phyloP scores from a whole-genome alignment of 768 basidiomycete species.

The Pulveroboletus ravenelii region DNA sequence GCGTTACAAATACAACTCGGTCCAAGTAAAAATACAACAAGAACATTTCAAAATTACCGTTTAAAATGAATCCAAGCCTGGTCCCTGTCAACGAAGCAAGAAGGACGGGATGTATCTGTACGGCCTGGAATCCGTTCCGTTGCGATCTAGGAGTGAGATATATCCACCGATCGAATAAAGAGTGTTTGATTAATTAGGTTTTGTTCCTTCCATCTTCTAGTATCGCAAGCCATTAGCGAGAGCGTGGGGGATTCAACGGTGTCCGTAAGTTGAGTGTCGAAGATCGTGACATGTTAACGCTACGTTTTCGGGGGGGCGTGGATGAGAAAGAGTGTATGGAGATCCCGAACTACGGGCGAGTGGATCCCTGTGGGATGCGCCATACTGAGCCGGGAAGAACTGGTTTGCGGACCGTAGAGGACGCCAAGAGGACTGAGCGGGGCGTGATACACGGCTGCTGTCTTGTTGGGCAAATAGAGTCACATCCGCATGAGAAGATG shows the following conservation, averaged over 20 bases:
- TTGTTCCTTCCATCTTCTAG: constrained; percentile 2
- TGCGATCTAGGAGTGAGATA: constrained; percentile 14
- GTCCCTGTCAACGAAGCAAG: constrained; percentile 12
- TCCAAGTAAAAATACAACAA: constrained; percentile 21
- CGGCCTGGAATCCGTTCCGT: constrained; percentile 10
- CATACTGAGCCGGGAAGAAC: constrained; percentile 9
- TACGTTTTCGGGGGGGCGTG: constrained; percentile 10
- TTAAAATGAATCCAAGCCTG: constrained; percentile 3
- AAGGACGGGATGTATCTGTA: constrained; percentile 3
- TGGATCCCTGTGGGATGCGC: constrained; percentile 10
- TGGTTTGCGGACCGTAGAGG: constrained; percentile 27
- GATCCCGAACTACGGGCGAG: constrained; percentile 2
- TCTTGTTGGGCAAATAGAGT: constrained; percentile 34
- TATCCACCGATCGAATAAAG: constrained; percentile 15
- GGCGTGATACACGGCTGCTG: constrained; percentile 37
- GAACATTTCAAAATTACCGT: constrained; percentile 1
- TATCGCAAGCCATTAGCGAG: background rate
- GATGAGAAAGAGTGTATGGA: constrained; percentile 1
- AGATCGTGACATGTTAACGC: constrained; percentile 11
- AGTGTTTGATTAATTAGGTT: constrained; percentile 11
- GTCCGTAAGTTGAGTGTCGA: constrained; percentile 10
- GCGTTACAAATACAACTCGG: constrained; percentile 21
- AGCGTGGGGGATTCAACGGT: background rate
- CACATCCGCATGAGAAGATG: constrained; percentile 37
- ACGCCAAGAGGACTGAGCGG: constrained; percentile 13